Evolutionary conservation across 2,329 filamentous ascomycete species (phyloP).

Genomic region (Onygenales sp.): DNA sequence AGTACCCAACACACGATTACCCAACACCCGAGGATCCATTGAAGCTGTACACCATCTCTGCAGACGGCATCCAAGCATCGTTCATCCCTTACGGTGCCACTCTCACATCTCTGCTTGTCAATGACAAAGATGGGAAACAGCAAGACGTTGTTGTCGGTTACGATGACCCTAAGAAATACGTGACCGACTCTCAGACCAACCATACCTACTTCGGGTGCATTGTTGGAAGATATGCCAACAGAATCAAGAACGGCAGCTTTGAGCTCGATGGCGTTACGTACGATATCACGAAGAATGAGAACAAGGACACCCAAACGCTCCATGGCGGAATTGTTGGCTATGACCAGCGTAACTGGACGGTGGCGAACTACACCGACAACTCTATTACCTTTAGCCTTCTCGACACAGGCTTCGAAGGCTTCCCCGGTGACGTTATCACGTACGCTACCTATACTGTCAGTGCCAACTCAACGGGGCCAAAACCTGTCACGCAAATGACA

Average conservation of each 20-base stretch:
- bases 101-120: slow-evolving; percentile 39
- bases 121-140: slow-evolving; percentile 38
- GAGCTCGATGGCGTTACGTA: slow-evolving; percentile 38
- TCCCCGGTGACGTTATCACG: slow-evolving; percentile 39
- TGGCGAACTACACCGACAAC: slow-evolving; percentile 30
- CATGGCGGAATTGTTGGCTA: slow-evolving; percentile 42
- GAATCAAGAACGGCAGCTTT: slow-evolving; percentile 49
- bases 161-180: slow-evolving; percentile 36
- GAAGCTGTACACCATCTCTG: slow-evolving; percentile 36
- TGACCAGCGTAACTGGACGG: slow-evolving; percentile 41
- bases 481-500: slow-evolving; percentile 27
- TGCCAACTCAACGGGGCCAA: slow-evolving; percentile 26
- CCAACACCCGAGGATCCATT: slow-evolving; percentile 22
- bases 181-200: slow-evolving; percentile 36
- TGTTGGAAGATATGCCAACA: slow-evolving; percentile 45
- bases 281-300: slow-evolving; percentile 42
- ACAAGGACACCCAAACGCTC: slow-evolving; percentile 41
- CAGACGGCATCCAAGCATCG: slow-evolving; percentile 39
- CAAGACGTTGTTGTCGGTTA: slow-evolving; percentile 45
- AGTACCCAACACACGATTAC: not conserved
- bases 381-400: slow-evolving; percentile 39
- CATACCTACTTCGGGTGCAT: slow-evolving; percentile 40
- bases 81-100: slow-evolving; percentile 41
- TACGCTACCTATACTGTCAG: slow-evolving; percentile 37
- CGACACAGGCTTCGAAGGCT: slow-evolving; percentile 34